Percentiles rank a stretch among this genome's conserved stretches.
phyloP scores from a whole-genome alignment of 208 protist genomes.

The Herpetomonas tarakana region DNA sequence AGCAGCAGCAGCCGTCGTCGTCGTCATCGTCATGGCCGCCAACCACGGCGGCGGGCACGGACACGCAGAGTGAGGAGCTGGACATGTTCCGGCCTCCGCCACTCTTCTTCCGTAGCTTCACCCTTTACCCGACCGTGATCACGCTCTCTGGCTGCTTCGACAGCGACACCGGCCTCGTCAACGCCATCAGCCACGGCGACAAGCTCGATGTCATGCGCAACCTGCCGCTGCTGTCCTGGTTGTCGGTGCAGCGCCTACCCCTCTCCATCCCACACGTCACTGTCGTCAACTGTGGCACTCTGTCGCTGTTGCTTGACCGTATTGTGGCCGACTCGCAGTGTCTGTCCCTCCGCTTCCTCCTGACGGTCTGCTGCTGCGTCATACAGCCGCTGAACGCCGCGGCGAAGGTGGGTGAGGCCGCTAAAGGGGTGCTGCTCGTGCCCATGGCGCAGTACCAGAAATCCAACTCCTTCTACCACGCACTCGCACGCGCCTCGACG shows the following conservation, averaged over 20 bases:
- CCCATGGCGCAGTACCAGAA: conserved; percentile 39
- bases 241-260: conserved; percentile 27
- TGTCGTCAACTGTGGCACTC: conserved; percentile 27
- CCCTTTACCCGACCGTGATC: conserved; percentile 42
- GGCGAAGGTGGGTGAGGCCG: conserved; percentile 42
- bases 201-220: conserved; percentile 26
- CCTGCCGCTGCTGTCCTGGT: conserved; percentile 32
- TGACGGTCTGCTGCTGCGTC: conserved; percentile 43
- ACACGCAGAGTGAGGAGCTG: neutral
- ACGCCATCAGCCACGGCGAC: conserved; percentile 17
- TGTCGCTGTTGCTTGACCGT: conserved; percentile 16
- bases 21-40: too few species aligned
- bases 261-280: conserved; percentile 27
- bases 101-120: conserved; percentile 56
- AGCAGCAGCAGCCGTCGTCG: conserved; percentile 11
- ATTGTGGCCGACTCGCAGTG: conserved; percentile 33
- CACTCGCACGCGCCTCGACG: conserved; percentile 26
- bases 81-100: conserved; percentile 16
- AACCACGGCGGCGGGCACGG: too few species aligned
- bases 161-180: conserved; percentile 23
- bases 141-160: conserved; percentile 60
- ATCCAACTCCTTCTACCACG: conserved; percentile 20
- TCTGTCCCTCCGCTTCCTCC: conserved; percentile 30
- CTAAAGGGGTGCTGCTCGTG: conserved; percentile 36
- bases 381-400: conserved; percentile 49